Conservation (phyloP, 2,329 filamentous ascomycete genomes). For the Knoxdaviesia proteae region DNA sequence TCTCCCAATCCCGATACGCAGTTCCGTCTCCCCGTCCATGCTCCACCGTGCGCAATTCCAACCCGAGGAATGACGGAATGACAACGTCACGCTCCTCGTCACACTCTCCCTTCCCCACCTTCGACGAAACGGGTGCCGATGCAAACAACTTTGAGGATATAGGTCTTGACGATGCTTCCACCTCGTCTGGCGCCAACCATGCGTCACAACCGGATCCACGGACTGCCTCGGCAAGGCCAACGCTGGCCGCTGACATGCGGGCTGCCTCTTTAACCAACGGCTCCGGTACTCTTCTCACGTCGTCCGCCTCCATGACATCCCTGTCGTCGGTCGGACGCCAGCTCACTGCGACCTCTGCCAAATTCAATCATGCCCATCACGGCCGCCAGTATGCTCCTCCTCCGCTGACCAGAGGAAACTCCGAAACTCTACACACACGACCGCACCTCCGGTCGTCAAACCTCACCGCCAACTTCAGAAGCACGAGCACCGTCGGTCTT, state of each 20-base stretch:
- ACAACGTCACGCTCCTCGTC: constrained; percentile 72
- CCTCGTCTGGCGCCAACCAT: constrained; percentile 8
- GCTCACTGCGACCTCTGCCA: constrained; percentile 1
- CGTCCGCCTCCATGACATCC: constrained; percentile 25
- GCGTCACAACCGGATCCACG: constrained; percentile 1
- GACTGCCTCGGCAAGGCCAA: constrained; percentile 12
- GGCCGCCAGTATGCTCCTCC: constrained; percentile 11
- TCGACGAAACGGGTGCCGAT: constrained; percentile 53
- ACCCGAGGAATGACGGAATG: constrained; percentile 28
- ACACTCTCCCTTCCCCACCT: constrained; percentile 58
- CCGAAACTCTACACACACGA: constrained; percentile 19
- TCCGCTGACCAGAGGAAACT: constrained; percentile 10
- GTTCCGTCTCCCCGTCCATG: neutral
- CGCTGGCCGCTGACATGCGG: neutral
- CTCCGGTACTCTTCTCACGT: constrained; percentile 11
- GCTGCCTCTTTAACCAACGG: too few species aligned
- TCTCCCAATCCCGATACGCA: neutral
- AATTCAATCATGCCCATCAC: constrained; percentile 2
- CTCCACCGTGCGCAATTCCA: too few species aligned
- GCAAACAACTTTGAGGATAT: constrained; percentile 85
- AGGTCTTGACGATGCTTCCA: constrained; percentile 47
- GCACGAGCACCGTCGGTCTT: constrained; percentile 21
- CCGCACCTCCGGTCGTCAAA: constrained; percentile 22
- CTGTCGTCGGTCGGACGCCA: constrained; percentile 19
- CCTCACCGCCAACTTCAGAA: constrained; percentile 27